Evolutionary conservation across 2,329 filamentous ascomycete species (phyloP), one percentile per base, ranked within the genome.

Genomic region (Massarina eburnea): DNA sequence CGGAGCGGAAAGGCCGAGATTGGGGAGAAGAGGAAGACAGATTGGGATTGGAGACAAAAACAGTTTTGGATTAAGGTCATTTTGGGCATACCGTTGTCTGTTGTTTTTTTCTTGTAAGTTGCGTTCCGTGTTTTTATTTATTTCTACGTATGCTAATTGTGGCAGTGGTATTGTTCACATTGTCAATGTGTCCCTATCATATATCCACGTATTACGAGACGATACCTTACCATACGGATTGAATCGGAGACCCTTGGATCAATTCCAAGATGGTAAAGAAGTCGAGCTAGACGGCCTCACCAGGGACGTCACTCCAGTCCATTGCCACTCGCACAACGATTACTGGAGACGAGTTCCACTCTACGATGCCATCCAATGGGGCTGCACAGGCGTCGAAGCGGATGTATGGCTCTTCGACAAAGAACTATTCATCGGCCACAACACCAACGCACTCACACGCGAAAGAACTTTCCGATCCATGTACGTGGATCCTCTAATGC

Each of bases 281-380:
- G 48, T 60, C 5, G 60, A 64, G 33, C 73, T 77, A 0, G 72
- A 76, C 1, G 76, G 80, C 55, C 69, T 76, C 50, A 79, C 77
- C 3, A 72, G 71, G 18, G 76, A 77, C 39, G 73, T 80, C 24
- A 59, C 66, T 1, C 77, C 79, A 0, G 73, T 78, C 10, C 70
- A 68, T 24, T 81, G 78, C 48, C 79, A 82, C 54, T 81, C 78
- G 3, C 80, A 82, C 55, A 82, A 82, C 55, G 80, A 82, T 59
- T 82, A 82, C 61, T 81, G 78, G 78, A 76, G 78, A 8, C 70
- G 68, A 2, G 70, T 80, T 0, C 80, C 80, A 1, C 70, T 82
- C 0, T 80, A 74, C 57, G 78, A 78, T n/a, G 80, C 80, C 9
- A 67, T 82, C 0, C 68, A 73, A 45, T 77, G 73, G 19, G 80